These are phyloP conservation scores for Fagus crenata DNA, from an alignment of 306 rosid genomes.

Conservation along the genomic window DNA sequence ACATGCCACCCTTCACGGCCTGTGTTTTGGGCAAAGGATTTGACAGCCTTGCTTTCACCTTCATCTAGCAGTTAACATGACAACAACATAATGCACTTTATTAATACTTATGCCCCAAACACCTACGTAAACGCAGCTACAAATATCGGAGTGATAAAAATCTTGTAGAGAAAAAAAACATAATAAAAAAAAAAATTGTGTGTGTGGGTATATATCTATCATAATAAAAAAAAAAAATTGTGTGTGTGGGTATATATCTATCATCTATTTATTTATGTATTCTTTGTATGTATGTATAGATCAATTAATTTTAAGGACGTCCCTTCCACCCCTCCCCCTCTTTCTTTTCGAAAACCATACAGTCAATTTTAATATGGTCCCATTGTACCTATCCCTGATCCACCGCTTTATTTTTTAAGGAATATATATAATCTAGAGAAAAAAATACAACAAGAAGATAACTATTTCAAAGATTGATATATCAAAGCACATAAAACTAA, in stretches of 20 bases:
- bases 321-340: neutral
- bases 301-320: neutral
- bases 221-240: neutral
- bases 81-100: conserved; percentile 17
- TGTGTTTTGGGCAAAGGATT: conserved; percentile 85
- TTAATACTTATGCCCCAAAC: neutral
- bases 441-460: conserved; percentile 4
- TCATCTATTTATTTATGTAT: neutral
- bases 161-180: neutral
- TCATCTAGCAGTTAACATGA: conserved; percentile 40
- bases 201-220: neutral
- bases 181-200: neutral
- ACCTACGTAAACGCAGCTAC: neutral
- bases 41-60: conserved; percentile 87
- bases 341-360: conserved; percentile 4
- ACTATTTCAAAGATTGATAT: conserved; percentile 10
- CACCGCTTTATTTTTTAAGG: neutral
- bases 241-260: neutral
- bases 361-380: conserved; percentile 1
- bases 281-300: neutral
- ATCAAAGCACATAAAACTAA: conserved; percentile 9
- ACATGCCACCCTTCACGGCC: conserved; percentile 78
- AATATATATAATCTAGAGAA: neutral
- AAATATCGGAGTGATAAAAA: neutral
- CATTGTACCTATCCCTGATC: conserved; percentile 8